These are phyloP conservation scores for Mycena maculata DNA, from an alignment of 768 basidiomycete genomes.

Conservation along the genomic window DNA sequence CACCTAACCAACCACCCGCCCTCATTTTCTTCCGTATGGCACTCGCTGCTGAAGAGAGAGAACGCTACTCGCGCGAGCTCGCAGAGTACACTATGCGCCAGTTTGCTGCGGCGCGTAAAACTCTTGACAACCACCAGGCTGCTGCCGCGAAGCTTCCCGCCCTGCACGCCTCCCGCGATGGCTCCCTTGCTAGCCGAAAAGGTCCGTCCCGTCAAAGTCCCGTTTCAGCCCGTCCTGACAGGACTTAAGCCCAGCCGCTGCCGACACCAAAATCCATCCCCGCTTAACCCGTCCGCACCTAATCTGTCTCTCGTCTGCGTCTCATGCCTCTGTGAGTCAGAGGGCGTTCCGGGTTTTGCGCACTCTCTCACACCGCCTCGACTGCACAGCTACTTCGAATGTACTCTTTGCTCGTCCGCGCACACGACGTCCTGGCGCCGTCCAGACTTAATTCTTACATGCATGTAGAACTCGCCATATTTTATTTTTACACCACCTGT, in stretches of 20 bases:
- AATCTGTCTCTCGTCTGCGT: constrained; percentile 5
- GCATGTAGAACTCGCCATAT: constrained; percentile 2
- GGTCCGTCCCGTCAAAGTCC: constrained; percentile 3
- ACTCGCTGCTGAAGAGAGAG: constrained; percentile 44
- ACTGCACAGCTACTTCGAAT: not conserved
- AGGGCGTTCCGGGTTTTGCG: not conserved
- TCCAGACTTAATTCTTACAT: not conserved
- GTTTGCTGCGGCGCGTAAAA: constrained; percentile 50
- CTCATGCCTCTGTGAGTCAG: not conserved
- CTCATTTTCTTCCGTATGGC: constrained; percentile 36
- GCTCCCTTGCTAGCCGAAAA: constrained; percentile 18
- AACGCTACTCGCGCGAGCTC: constrained; percentile 59
- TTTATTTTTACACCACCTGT: constrained; percentile 25
- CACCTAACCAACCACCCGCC: constrained; percentile 20
- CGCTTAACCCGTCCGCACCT: not conserved
- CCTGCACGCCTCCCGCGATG: constrained; percentile 44
- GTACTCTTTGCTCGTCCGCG: not conserved
- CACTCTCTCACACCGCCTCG: not conserved
- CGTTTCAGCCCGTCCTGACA: not conserved
- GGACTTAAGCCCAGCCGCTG: not conserved
- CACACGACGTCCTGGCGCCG: not conserved
- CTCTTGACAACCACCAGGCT: constrained; percentile 41
- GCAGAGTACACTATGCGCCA: constrained; percentile 62
- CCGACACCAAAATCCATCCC: constrained; percentile 11
- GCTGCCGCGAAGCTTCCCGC: constrained; percentile 54